Evolutionary conservation across 2,329 filamentous ascomycete genomes (phyloP).

Genomic region (Botrytis elliptica): DNA sequence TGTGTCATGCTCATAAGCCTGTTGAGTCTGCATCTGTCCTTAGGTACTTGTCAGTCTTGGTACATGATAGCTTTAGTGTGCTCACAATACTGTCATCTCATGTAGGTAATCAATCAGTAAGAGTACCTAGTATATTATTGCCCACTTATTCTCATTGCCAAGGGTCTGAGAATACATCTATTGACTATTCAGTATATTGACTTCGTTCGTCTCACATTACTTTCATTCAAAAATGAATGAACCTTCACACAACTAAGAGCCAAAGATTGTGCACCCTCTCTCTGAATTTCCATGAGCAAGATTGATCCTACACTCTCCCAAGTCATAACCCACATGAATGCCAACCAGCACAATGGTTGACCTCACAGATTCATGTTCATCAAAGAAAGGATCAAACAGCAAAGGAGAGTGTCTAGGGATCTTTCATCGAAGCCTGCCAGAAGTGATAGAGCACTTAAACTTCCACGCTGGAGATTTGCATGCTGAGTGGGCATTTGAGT

Average conservation of each 20-base stretch:
- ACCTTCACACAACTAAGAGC: neutral
- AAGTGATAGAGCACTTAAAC: constrained; percentile 30
- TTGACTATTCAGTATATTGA: neutral
- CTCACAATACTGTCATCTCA: neutral
- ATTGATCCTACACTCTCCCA: neutral
- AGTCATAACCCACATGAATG: neutral
- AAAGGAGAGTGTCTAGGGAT: constrained; percentile 60
- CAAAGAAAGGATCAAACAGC: constrained; percentile 49
- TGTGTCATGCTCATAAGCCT: neutral
- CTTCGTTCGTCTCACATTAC: neutral
- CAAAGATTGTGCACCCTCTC: neutral
- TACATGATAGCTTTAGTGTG: neutral
- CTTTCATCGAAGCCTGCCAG: constrained; percentile 57
- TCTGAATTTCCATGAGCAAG: neutral
- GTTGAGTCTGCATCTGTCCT: neutral
- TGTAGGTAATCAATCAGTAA: neutral
- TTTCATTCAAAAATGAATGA: neutral
- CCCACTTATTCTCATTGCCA: neutral
- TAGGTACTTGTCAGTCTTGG: neutral
- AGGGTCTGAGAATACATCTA: neutral
- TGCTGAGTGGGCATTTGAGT: neutral
- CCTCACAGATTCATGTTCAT: neutral
- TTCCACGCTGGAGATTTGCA: no score
- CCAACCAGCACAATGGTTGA: neutral
- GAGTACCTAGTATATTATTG: neutral